phyloP scores from a whole-genome alignment of 306 rosid genomes.

The Quercus variabilis region DNA sequence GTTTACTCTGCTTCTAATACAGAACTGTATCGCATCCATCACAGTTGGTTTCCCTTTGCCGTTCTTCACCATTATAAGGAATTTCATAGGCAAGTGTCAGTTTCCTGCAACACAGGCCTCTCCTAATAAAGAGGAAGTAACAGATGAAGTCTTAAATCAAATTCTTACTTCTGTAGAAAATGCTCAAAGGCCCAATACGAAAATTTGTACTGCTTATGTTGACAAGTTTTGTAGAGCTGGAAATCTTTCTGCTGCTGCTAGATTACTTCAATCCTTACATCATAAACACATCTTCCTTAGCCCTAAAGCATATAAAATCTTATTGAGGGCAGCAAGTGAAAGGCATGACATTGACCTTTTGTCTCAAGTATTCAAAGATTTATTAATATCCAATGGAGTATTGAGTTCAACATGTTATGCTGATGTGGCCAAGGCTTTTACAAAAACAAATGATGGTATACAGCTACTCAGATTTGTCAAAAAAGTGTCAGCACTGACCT shows the following conservation, averaged over 20 bases:
- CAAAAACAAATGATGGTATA: slow-evolving; percentile 34
- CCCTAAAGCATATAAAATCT: slow-evolving; percentile 30
- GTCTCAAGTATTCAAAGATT: slow-evolving; percentile 51
- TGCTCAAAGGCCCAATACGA: slow-evolving; percentile 22
- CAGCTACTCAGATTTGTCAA: slow-evolving; percentile 41
- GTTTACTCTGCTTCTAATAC: slow-evolving; percentile 3
- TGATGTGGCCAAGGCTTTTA: slow-evolving; percentile 56
- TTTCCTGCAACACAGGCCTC: slow-evolving; percentile 38
- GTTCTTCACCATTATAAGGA: slow-evolving; percentile 21
- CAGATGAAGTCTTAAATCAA: slow-evolving; percentile 35
- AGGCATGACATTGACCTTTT: slow-evolving; percentile 46
- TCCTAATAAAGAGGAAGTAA: slow-evolving; percentile 32
- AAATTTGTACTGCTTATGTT: slow-evolving; percentile 27
- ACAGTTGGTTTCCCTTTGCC: slow-evolving; percentile 16
- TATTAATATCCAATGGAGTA: slow-evolving; percentile 31
- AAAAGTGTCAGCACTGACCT: slow-evolving; percentile 38
- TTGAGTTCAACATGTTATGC: slow-evolving; percentile 45
- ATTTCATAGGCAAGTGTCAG: slow-evolving; percentile 29
- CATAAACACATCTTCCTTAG: slow-evolving; percentile 32
- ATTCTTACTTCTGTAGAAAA: slow-evolving; percentile 35
- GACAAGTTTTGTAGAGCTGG: slow-evolving; percentile 38
- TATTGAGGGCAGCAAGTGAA: slow-evolving; percentile 54
- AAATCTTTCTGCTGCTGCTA: slow-evolving; percentile 39
- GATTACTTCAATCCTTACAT: slow-evolving; percentile 40
- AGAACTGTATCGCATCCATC: slow-evolving; percentile 15